Evolutionary conservation across 495 filamentous ascomycete species (phyloP).

Genomic region (Coniosporium apollinis): DNA sequence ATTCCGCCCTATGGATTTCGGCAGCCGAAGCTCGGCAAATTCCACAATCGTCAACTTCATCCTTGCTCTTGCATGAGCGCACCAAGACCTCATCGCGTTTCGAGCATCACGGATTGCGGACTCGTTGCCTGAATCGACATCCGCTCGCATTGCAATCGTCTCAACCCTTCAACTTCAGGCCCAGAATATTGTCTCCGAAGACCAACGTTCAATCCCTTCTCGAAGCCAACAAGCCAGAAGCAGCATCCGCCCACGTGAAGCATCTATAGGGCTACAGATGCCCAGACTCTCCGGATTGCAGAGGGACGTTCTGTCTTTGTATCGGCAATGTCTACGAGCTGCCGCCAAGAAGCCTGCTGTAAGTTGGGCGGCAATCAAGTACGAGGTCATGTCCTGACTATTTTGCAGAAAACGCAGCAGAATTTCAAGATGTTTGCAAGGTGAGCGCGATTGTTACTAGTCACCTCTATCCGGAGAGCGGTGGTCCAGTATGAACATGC

Average conservation of each 20-base stretch:
- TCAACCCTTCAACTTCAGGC: too few relatives aligned
- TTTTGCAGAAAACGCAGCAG: constrained; percentile 12
- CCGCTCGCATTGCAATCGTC: too few relatives aligned
- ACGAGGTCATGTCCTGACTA: constrained; percentile 1
- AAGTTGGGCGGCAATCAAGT: constrained; percentile 15
- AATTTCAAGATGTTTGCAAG: constrained; percentile 18
- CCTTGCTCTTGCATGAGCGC: too few relatives aligned
- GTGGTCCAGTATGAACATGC: too few relatives aligned
- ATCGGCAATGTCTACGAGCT: constrained; percentile 68
- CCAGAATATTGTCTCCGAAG: too few relatives aligned
- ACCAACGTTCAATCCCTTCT: neutral
- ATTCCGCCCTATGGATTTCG: too few relatives aligned
- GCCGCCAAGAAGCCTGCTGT: constrained; percentile 67
- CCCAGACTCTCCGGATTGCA: constrained; percentile 71
- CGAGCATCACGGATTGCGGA: too few relatives aligned
- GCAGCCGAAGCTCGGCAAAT: too few relatives aligned
- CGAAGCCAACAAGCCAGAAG: neutral
- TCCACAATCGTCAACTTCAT: too few relatives aligned
- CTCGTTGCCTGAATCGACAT: too few relatives aligned
- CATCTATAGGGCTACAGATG: constrained; percentile 10
- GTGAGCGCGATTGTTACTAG: constrained; percentile 21
- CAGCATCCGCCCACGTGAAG: neutral
- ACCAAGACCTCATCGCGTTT: too few relatives aligned
- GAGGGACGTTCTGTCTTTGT: constrained; percentile 70
- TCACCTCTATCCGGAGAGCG: too few relatives aligned